A percentile compares a stretch with the other conserved stretches of the same genome.
These are phyloP conservation scores for Juncus inflexus DNA, from an alignment of 176 grass and related monocot genomes.

Conservation along the genomic window DNA sequence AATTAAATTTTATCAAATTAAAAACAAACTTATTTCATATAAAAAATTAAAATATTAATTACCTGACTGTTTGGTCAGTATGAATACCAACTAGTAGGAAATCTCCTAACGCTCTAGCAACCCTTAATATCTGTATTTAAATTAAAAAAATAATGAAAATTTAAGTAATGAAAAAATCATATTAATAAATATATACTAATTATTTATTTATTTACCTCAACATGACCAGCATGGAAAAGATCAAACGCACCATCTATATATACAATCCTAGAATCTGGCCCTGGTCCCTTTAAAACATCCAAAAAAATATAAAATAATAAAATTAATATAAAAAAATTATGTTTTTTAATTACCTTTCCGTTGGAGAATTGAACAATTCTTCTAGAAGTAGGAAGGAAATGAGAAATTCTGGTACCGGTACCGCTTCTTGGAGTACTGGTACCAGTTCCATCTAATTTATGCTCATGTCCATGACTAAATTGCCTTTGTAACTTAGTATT, in stretches of 20 bases:
- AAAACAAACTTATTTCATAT: neutral
- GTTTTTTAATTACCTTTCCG: slow-evolving; percentile 39
- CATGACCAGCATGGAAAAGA: slow-evolving; percentile 96
- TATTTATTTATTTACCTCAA: slow-evolving; percentile 54
- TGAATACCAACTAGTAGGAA: slow-evolving; percentile 92
- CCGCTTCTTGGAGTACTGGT: slow-evolving; percentile 33
- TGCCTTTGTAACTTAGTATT: slow-evolving; percentile 71
- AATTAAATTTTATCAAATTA: no score
- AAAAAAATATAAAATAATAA: neutral
- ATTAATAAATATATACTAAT: neutral
- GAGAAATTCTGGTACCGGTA: slow-evolving; percentile 73
- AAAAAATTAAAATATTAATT: slow-evolving; percentile 12
- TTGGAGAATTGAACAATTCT: slow-evolving; percentile 94
- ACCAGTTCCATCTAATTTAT: slow-evolving; percentile 60
- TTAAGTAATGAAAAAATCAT: slow-evolving; percentile 10
- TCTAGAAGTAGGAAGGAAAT: slow-evolving; percentile 86
- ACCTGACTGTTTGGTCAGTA: slow-evolving; percentile 92
- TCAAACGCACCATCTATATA: slow-evolving; percentile 96
- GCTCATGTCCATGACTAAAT: slow-evolving; percentile 68
- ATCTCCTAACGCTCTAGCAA: slow-evolving; percentile 82
- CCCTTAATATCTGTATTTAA: slow-evolving; percentile 57
- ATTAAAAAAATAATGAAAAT: neutral
- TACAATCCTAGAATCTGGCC: slow-evolving; percentile 72
- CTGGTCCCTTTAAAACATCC: slow-evolving; percentile 51
- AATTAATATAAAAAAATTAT: neutral